These are phyloP conservation scores for Macadamia tetraphylla DNA, from an alignment of 164 flowering plant species.

Conservation along the genomic window DNA sequence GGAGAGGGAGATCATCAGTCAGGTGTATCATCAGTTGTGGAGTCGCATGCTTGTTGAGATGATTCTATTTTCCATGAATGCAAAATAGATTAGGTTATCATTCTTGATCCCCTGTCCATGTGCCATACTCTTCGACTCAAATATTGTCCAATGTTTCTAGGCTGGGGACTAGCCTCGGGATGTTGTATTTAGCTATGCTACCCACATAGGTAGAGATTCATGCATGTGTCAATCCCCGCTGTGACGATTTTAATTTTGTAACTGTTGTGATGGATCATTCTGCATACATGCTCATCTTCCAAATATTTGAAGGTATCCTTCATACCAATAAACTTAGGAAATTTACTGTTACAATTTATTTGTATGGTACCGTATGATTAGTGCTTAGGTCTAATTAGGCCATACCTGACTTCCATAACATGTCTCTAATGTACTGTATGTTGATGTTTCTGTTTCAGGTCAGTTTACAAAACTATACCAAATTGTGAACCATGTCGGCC, in stretches of 20 bases:
- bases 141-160: background rate
- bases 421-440: background rate
- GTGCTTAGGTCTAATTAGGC: too few species aligned
- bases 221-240: background rate
- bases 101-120: background rate
- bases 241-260: background rate
- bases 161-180: background rate
- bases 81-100: background rate
- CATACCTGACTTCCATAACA: too few species aligned
- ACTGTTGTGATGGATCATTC: background rate
- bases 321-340: background rate
- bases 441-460: slow-evolving; percentile 38
- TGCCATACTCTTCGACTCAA: background rate
- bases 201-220: background rate
- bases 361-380: too few species aligned
- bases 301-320: background rate
- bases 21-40: background rate
- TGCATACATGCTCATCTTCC: background rate
- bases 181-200: background rate
- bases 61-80: background rate
- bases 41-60: background rate
- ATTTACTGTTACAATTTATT: too few species aligned
- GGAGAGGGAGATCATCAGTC: background rate
- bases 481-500: slow-evolving; percentile 93
- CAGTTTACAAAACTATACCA: slow-evolving; percentile 92